Conservation (phyloP, 2,329 filamentous ascomycete species). For the Apiospora phragmitis region DNA sequence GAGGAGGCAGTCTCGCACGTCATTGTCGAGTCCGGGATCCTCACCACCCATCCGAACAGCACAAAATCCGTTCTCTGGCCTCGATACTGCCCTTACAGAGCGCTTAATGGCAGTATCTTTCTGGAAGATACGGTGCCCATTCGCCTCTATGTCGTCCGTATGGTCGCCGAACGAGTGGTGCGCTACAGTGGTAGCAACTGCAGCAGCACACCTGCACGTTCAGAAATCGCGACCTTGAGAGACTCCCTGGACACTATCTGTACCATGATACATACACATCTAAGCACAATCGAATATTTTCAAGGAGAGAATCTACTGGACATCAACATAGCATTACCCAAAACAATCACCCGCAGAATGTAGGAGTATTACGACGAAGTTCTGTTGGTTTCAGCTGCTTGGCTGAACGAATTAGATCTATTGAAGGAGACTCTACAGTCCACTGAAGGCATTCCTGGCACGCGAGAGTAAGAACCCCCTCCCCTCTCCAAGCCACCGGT, state of each 20-base stretch:
- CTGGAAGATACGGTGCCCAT: background rate
- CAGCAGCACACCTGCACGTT: background rate
- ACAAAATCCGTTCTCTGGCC: background rate
- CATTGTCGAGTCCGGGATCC: constrained; percentile 2
- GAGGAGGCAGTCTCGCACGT: background rate
- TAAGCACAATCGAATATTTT: background rate
- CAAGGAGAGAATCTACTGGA: background rate
- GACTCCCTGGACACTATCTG: background rate
- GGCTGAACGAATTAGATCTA: background rate
- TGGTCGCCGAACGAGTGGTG: background rate
- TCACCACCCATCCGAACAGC: background rate
- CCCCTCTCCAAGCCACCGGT: background rate
- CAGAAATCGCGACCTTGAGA: background rate
- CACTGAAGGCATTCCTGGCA: background rate
- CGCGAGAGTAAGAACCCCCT: background rate
- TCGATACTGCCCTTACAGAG: background rate
- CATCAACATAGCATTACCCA: background rate
- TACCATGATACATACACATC: background rate
- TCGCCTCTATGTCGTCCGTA: background rate
- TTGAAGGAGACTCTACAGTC: background rate
- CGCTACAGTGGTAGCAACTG: background rate
- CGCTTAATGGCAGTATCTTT: background rate
- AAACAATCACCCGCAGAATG: background rate
- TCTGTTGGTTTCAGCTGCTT: background rate
- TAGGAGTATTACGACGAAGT: background rate